phyloP scores from a whole-genome alignment of 2,329 filamentous ascomycete genomes.

The Stachybotrys elegans region DNA sequence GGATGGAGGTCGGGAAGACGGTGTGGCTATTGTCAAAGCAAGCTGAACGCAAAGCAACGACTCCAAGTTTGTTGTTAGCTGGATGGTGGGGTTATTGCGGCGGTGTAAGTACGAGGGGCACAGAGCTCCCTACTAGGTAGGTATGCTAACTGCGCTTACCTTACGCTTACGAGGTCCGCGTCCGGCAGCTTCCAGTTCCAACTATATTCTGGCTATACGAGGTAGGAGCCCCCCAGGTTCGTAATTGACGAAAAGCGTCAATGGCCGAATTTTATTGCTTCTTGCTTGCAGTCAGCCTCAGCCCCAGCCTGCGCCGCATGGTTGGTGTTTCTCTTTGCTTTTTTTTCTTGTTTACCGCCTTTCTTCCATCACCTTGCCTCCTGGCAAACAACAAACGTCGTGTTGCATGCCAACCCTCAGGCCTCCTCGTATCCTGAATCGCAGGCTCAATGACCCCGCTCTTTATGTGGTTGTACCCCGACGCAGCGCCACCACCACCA shows the following conservation, averaged over 20 bases:
- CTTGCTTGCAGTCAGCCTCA: too few species aligned
- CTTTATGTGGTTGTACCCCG: background rate
- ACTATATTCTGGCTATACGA: background rate
- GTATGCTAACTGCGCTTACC: background rate
- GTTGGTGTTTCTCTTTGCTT: background rate
- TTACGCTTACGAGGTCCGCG: background rate
- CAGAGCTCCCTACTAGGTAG: background rate
- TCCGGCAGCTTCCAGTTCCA: background rate
- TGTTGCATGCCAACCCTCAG: too few species aligned
- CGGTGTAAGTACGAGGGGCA: background rate
- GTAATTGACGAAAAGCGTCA: too few species aligned
- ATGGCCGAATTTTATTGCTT: too few species aligned
- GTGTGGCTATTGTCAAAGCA: background rate
- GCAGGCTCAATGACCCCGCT: background rate
- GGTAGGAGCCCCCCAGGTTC: background rate
- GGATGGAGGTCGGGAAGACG: background rate
- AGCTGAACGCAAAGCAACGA: background rate
- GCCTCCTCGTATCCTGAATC: background rate
- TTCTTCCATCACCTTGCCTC: background rate
- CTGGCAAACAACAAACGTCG: too few species aligned
- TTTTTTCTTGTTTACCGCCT: background rate
- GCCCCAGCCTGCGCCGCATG: background rate
- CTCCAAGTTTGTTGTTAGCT: background rate
- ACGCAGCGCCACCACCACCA: background rate
- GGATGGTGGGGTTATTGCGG: background rate